phyloP scores from a whole-genome alignment of 305 asterid species.

The Solanum hybrid region DNA sequence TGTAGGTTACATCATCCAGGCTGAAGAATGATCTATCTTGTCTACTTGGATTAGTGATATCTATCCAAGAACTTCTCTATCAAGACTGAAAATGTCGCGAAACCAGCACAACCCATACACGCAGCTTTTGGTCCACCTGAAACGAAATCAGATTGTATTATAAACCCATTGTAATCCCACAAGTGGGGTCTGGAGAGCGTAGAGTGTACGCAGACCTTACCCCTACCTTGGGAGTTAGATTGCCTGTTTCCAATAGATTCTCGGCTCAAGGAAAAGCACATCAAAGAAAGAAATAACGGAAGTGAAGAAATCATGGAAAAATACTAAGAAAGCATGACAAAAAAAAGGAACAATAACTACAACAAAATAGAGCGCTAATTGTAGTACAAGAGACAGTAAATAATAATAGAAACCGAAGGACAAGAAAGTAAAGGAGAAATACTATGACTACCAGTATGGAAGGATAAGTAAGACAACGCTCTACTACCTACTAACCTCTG shows the following conservation, averaged over 20 bases:
- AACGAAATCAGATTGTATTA: not conserved
- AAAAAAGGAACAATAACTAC: not conserved
- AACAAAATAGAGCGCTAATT: not conserved
- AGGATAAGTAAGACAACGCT: not conserved
- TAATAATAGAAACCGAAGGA: not conserved
- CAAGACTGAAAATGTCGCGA: conserved; percentile 64
- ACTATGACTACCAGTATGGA: not conserved
- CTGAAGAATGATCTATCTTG: not conserved
- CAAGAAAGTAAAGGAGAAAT: not conserved
- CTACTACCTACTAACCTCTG: not conserved
- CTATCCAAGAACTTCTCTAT: conserved; percentile 68
- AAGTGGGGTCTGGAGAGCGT: not conserved
- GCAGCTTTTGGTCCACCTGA: conserved; percentile 93
- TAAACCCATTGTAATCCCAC: not conserved
- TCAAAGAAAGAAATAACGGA: not conserved
- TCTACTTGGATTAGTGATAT: not conserved
- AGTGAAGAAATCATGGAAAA: not conserved
- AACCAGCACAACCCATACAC: conserved; percentile 85
- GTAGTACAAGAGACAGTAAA: not conserved
- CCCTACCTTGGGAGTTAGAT: not conserved
- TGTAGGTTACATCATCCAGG: not conserved
- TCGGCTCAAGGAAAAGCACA: not conserved
- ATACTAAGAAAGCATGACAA: not conserved
- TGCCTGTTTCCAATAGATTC: not conserved
- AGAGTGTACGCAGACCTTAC: not conserved